Conservation (phyloP, 495 filamentous ascomycete genomes). For the Penicillium lividum region DNA sequence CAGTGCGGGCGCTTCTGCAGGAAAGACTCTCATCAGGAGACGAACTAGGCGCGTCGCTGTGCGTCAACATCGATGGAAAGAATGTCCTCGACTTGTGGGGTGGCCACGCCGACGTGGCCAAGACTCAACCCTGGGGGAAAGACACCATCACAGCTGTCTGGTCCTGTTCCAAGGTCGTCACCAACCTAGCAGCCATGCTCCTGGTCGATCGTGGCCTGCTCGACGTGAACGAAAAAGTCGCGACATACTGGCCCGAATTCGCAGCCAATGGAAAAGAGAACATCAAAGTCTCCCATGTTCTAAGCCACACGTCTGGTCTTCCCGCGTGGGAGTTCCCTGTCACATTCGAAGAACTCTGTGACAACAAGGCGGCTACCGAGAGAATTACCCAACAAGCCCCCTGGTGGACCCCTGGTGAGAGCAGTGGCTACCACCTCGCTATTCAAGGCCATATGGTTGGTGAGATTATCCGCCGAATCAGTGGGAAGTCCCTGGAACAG, state of each 20-base stretch:
- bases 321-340: conserved; percentile 37
- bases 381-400: conserved; percentile 41
- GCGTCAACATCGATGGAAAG: conserved; percentile 42
- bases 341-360: conserved; percentile 29
- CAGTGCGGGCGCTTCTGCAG: conserved; percentile 33
- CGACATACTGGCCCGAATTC: conserved; percentile 51
- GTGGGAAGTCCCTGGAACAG: conserved; percentile 37
- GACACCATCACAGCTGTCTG: conserved; percentile 44
- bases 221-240: conserved; percentile 37
- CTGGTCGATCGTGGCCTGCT: conserved; percentile 44
- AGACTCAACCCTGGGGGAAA: conserved; percentile 36
- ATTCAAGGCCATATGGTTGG: conserved; percentile 43
- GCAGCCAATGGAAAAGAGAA: conserved; percentile 41
- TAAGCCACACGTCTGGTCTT: conserved; percentile 41
- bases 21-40: conserved; percentile 27
- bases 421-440: conserved; percentile 40
- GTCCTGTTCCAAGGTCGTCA: conserved; percentile 44
- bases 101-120: conserved; percentile 33
- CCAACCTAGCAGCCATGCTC: conserved; percentile 36
- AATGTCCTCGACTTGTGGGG: conserved; percentile 51
- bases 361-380: conserved; percentile 28
- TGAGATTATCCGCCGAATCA: conserved; percentile 39
- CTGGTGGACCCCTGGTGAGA: conserved; percentile 46
- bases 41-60: conserved; percentile 46
- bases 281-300: conserved; percentile 41